These are phyloP conservation scores for Neurospora tetrasperma DNA, from an alignment of 495 filamentous ascomycete genomes.

Conservation along the genomic window DNA sequence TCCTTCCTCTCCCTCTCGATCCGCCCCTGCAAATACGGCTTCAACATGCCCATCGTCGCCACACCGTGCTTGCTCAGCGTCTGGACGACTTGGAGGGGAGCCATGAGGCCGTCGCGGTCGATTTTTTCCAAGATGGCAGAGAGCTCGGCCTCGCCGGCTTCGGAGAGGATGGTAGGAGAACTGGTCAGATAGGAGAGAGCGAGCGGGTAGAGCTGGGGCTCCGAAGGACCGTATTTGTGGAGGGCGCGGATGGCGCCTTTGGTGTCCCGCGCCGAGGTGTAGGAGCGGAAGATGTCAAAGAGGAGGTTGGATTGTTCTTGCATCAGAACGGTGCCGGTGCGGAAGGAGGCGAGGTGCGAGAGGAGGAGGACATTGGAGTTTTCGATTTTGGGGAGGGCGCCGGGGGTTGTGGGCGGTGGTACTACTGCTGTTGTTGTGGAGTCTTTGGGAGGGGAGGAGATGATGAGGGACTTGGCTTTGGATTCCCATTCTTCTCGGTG, in stretches of 20 bases:
- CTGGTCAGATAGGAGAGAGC: slow-evolving; percentile 91
- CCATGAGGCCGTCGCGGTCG: slow-evolving; percentile 84
- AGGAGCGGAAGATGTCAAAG: slow-evolving; percentile 95
- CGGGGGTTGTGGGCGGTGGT: neutral
- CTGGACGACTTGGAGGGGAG: slow-evolving; percentile 92
- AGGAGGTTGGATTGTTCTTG: slow-evolving; percentile 86
- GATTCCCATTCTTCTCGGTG: slow-evolving; percentile 76
- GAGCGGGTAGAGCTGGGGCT: slow-evolving; percentile 87
- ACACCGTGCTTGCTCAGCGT: slow-evolving; percentile 56
- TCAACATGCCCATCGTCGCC: slow-evolving; percentile 94
- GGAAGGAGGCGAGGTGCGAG: slow-evolving; percentile 84
- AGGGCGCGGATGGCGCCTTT: slow-evolving; percentile 80
- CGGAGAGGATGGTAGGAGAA: slow-evolving; percentile 66
- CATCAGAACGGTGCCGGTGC: slow-evolving; percentile 82
- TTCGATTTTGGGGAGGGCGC: slow-evolving; percentile 46
- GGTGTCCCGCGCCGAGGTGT: slow-evolving; percentile 88
- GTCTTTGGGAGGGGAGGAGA: slow-evolving; percentile 39
- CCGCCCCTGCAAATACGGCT: slow-evolving; percentile 78
- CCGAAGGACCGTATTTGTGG: slow-evolving; percentile 80
- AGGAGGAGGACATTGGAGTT: slow-evolving; percentile 89
- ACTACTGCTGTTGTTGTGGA: slow-evolving; percentile 29
- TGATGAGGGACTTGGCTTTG: slow-evolving; percentile 78
- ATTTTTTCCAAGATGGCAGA: slow-evolving; percentile 74
- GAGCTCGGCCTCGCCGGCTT: slow-evolving; percentile 76
- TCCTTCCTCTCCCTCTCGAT: slow-evolving; percentile 82